Conservation (phyloP, 2,329 filamentous ascomycete species). For the Epichloe aotearoae region DNA sequence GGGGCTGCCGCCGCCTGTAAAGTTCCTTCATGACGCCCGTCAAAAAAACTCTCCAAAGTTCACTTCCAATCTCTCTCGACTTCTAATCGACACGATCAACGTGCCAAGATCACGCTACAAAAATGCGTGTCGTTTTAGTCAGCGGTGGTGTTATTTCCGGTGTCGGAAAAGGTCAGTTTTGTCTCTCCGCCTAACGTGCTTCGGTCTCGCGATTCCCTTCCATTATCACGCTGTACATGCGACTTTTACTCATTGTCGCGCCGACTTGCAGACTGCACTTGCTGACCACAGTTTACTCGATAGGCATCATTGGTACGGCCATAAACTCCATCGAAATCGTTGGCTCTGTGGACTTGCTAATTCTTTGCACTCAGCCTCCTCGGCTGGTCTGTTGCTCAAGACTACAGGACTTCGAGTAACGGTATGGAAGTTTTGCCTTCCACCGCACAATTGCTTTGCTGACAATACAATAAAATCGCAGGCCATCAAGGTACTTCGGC, state of each 20-base stretch:
- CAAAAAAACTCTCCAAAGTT: background rate
- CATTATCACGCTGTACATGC: background rate
- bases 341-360: background rate
- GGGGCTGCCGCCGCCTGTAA: background rate
- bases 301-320: constrained; percentile 6
- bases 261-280: background rate
- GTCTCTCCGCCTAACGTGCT: background rate
- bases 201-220: background rate
- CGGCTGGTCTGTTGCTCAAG: constrained; percentile 43
- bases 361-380: constrained; percentile 38
- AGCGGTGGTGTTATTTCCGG: constrained; percentile 40
- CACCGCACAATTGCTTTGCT: background rate
- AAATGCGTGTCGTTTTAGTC: constrained; percentile 18
- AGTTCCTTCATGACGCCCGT: background rate
- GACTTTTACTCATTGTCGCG: background rate
- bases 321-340: too few relatives aligned
- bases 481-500: background rate
- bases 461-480: background rate
- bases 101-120: background rate
- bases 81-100: background rate
- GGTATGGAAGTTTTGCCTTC: constrained; percentile 1
- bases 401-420: constrained; percentile 14
- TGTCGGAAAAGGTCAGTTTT: constrained; percentile 41
- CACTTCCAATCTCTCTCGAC: background rate
- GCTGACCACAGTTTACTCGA: background rate